Conservation (phyloP, 2,329 filamentous ascomycete genomes). For the Aspergillus ochraceus region DNA sequence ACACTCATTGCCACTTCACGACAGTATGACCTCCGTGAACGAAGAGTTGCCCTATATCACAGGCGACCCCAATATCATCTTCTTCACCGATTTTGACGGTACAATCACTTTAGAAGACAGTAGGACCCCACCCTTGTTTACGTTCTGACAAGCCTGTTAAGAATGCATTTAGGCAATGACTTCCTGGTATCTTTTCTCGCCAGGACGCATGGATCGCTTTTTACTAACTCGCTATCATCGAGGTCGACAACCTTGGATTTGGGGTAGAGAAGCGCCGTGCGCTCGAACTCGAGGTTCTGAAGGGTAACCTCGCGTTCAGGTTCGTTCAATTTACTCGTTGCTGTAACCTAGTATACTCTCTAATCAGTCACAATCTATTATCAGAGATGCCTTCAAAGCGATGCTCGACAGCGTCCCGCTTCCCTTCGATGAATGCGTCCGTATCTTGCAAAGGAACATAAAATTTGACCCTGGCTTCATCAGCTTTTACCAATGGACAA, state of each 20-base stretch:
- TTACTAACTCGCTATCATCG: no score
- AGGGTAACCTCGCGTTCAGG: slow-evolving; percentile 1
- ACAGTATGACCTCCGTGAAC: background rate
- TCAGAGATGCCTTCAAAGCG: slow-evolving; percentile 1
- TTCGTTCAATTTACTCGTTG: background rate
- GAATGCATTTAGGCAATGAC: background rate
- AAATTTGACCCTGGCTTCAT: slow-evolving; percentile 78
- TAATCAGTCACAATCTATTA: background rate
- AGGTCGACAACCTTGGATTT: slow-evolving; percentile 6
- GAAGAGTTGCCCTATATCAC: background rate
- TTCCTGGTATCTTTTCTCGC: background rate
- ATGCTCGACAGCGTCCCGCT: slow-evolving; percentile 4
- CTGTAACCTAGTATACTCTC: background rate
- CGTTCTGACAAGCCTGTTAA: no score
- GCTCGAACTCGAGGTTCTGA: slow-evolving; percentile 1
- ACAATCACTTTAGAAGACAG: slow-evolving; percentile 6
- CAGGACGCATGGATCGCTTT: no score
- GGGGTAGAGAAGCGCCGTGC: background rate
- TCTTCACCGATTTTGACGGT: slow-evolving; percentile 7
- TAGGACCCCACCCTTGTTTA: background rate
- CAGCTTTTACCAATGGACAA: slow-evolving; percentile 75
- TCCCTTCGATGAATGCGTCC: slow-evolving; percentile 2
- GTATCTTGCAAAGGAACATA: slow-evolving; percentile 70
- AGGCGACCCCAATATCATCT: background rate
- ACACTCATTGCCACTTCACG: no score